Conservation (phyloP, 805 yeast species). For the Candida koratica region DNA sequence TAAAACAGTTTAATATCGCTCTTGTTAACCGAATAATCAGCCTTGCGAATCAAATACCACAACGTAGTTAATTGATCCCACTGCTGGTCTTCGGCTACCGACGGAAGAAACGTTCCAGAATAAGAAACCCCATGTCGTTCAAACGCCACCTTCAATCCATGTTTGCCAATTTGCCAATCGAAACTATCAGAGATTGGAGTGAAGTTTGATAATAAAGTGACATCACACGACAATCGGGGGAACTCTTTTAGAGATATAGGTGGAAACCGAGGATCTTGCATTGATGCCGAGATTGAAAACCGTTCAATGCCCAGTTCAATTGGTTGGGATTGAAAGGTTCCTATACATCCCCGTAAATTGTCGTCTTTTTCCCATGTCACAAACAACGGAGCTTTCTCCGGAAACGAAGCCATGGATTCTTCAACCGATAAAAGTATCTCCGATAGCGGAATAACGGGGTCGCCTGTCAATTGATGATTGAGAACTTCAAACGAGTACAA, state of each 20-base stretch:
- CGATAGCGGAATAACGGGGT: constrained; percentile 15
- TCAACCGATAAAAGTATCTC: constrained; percentile 13
- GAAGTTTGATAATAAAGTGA: constrained; percentile 63
- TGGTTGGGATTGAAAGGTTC: constrained; percentile 62
- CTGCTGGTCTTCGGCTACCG: constrained; percentile 81
- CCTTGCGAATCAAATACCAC: constrained; percentile 65
- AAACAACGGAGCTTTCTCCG: constrained; percentile 57
- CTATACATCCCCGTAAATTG: constrained; percentile 84
- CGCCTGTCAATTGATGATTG: constrained; percentile 19
- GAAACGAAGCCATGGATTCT: constrained; percentile 15
- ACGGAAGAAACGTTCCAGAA: constrained; percentile 85
- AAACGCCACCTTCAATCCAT: constrained; percentile 71
- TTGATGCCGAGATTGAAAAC: constrained; percentile 61
- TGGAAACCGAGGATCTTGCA: constrained; percentile 72
- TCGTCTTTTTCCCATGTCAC: constrained; percentile 74
- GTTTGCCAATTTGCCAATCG: constrained; percentile 79
- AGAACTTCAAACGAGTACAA: constrained; percentile 36
- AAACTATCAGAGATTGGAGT: constrained; percentile 46
- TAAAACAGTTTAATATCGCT: constrained; percentile 23
- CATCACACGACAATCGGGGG: constrained; percentile 48
- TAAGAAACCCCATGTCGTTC: constrained; percentile 32
- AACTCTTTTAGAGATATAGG: constrained; percentile 61
- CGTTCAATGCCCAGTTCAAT: constrained; percentile 55
- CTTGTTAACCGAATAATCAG: constrained; percentile 42
- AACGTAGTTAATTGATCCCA: constrained; percentile 77